phyloP scores from a whole-genome alignment of 164 flowering plant species.

The Stephania cephalantha region DNA sequence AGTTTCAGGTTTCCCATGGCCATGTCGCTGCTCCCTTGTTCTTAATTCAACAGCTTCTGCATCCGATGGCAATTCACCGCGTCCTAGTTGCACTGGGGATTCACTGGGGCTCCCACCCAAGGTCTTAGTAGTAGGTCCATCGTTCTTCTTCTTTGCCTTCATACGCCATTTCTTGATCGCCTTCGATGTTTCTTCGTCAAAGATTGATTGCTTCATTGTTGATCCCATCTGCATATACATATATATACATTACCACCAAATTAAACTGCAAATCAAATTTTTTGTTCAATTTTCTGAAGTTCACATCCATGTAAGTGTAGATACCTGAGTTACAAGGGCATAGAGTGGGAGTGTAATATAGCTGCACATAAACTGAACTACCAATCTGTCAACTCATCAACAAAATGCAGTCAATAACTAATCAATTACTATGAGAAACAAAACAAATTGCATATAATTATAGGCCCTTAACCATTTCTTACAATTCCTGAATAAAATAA shows the following conservation, averaged over 20 bases:
- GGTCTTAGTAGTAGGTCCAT: too few species aligned
- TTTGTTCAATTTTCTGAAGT: neutral
- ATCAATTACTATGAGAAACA: neutral
- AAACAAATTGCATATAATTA: neutral
- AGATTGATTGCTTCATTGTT: constrained; percentile 60
- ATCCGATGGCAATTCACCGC: too few species aligned
- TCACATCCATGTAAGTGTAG: neutral
- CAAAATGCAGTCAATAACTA: neutral
- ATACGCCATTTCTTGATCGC: neutral
- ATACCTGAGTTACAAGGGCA: constrained; percentile 94
- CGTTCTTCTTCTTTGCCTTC: neutral
- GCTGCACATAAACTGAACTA: constrained; percentile 75
- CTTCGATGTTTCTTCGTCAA: neutral
- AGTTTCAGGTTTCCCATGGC: too few species aligned
- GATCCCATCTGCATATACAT: constrained; percentile 73
- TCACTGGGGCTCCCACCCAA: too few species aligned
- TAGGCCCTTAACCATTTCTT: too few species aligned
- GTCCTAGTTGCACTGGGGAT: too few species aligned
- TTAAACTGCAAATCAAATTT: neutral
- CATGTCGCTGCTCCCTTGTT: too few species aligned
- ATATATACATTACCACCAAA: neutral
- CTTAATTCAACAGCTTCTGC: too few species aligned
- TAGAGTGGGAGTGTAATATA: constrained; percentile 91
- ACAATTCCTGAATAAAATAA: too few species aligned
- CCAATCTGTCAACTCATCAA: constrained; percentile 39